Percentiles rank a stretch among this genome's conserved stretches.
Evolutionary conservation across 768 basidiomycete genomes (phyloP).

Genomic region (Hypholoma sublateritium): DNA sequence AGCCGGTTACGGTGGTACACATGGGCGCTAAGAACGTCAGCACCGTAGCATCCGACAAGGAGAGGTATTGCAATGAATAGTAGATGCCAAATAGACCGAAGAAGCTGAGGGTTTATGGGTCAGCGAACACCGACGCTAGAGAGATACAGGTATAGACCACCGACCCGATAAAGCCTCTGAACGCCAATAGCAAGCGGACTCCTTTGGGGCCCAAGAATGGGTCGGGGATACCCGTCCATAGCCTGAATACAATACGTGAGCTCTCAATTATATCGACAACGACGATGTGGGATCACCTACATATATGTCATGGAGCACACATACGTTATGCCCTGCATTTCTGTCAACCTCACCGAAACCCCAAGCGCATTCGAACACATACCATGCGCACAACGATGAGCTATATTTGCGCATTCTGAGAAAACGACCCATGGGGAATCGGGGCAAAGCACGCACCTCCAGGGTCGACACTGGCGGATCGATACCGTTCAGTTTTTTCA

Average conservation of each 20-base stretch:
- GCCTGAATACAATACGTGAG: background rate
- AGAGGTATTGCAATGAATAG: slow-evolving; percentile 71
- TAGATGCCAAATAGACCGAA: slow-evolving; percentile 71
- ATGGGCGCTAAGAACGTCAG: slow-evolving; percentile 76
- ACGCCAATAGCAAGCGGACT: slow-evolving; percentile 54
- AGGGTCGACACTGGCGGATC: slow-evolving; percentile 59
- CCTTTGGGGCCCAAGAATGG: slow-evolving; percentile 71
- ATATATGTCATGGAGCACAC: slow-evolving; percentile 55
- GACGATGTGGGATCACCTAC: slow-evolving; percentile 27
- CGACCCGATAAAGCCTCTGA: slow-evolving; percentile 69
- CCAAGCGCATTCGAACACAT: background rate
- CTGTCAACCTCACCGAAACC: background rate
- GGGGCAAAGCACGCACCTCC: slow-evolving; percentile 38
- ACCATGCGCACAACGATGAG: slow-evolving; percentile 21
- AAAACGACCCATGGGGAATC: background rate
- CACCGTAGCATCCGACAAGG: slow-evolving; percentile 76
- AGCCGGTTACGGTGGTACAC: slow-evolving; percentile 60
- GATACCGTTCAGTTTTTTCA: slow-evolving; percentile 59
- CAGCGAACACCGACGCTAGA: background rate
- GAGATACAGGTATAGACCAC: background rate
- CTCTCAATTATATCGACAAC: slow-evolving; percentile 27
- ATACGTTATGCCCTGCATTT: slow-evolving; percentile 10
- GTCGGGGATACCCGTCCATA: slow-evolving; percentile 28
- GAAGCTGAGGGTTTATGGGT: slow-evolving; percentile 45
- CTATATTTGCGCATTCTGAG: background rate